Conservation (phyloP, 345 rosid species). For the Lepidium africanum region DNA sequence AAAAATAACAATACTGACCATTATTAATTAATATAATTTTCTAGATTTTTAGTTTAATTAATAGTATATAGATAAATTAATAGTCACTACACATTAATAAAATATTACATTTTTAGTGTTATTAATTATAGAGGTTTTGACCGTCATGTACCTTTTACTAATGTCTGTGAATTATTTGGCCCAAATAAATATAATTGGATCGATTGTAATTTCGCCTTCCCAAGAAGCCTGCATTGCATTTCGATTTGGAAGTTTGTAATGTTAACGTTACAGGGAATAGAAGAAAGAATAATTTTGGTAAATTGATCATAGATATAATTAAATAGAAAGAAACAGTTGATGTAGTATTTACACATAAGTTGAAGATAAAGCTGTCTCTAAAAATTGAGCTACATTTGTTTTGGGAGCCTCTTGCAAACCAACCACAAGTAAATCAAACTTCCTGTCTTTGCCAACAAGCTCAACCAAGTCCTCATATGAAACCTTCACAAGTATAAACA, state of each 20-base stretch:
- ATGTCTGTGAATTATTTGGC: constrained; percentile 21
- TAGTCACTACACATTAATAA: too few species aligned
- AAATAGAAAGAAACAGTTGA: background rate
- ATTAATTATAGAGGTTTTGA: too few species aligned
- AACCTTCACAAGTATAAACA: constrained; percentile 17
- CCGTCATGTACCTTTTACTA: constrained; percentile 27
- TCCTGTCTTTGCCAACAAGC: constrained; percentile 24
- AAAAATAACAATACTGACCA: too few species aligned
- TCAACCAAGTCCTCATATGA: constrained; percentile 26
- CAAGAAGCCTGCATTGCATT: constrained; percentile 20
- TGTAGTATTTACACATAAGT: constrained; percentile 16
- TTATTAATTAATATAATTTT: too few species aligned
- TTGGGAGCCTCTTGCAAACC: constrained; percentile 30
- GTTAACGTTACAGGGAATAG: background rate
- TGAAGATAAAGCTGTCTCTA: constrained; percentile 23
- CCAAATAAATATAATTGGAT: constrained; percentile 27
- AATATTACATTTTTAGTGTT: too few species aligned
- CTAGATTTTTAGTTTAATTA: too few species aligned
- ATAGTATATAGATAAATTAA: too few species aligned
- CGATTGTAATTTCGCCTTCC: constrained; percentile 23
- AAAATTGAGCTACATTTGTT: constrained; percentile 10
- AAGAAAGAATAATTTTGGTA: background rate
- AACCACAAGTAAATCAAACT: constrained; percentile 25
- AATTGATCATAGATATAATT: background rate
- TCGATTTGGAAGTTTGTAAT: background rate